Evolutionary conservation across 345 rosid genomes (phyloP).

Genomic region (Streptanthus diversifolius): DNA sequence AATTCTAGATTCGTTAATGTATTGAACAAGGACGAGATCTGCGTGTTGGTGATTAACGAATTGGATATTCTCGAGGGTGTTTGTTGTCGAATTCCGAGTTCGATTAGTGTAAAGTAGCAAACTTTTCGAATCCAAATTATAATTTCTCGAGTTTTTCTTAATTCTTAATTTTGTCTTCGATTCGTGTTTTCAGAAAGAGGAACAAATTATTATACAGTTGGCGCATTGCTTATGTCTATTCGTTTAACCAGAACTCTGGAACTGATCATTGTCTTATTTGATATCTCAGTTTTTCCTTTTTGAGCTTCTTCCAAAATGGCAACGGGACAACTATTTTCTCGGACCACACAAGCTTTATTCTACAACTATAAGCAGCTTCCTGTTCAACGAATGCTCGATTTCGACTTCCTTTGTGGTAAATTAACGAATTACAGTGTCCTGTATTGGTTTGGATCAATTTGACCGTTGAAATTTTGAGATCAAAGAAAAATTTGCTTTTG

Average conservation of each 20-base stretch:
- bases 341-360: conserved; percentile 85
- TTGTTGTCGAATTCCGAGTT: neutral
- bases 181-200: neutral
- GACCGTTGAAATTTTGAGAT: neutral
- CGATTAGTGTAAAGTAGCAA: neutral
- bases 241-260: conserved; percentile 9
- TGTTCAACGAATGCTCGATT: conserved; percentile 98
- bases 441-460: neutral
- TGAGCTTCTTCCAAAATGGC: conserved; percentile 50
- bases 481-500: conserved; percentile 2
- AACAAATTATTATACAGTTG: neutral
- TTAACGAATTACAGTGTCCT: neutral
- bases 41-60: neutral
- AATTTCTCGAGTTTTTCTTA: neutral
- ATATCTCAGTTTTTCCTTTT: conserved; percentile 36
- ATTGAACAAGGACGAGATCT: neutral
- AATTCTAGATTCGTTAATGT: conserved; percentile 12
- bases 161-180: neutral
- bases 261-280: neutral
- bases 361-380: conserved; percentile 98
- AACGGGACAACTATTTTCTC: conserved; percentile 90
- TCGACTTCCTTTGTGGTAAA: conserved; percentile 92
- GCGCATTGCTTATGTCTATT: neutral
- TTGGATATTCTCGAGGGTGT: neutral
- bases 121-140: neutral